A percentile compares a stretch with the other conserved stretches of the same genome.
Conservation (phyloP, 1,284 basidiomycete genomes). For the Bondarzewia mesenterica region DNA sequence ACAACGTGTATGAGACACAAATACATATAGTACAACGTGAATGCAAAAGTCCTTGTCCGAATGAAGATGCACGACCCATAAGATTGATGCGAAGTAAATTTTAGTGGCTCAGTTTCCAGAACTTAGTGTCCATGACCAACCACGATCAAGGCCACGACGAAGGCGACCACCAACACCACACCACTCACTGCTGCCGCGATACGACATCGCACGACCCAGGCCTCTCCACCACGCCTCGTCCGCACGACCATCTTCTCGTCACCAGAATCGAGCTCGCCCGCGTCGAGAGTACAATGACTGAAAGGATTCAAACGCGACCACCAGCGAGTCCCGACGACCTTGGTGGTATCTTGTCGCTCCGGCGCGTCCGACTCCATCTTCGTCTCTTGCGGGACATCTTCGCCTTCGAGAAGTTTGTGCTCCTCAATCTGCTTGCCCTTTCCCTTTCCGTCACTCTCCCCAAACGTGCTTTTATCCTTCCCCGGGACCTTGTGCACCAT, state of each 20-base stretch:
- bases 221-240: constrained; percentile 15
- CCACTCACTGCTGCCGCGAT: constrained; percentile 36
- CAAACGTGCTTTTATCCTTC: constrained; percentile 6
- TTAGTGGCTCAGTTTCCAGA: background rate
- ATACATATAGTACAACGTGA: background rate
- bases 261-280: background rate
- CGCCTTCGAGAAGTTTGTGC: no score
- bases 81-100: no score
- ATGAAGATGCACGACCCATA: background rate
- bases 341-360: no score
- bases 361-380: no score
- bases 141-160: constrained; percentile 32
- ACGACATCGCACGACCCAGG: constrained; percentile 39
- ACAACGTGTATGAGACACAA: background rate
- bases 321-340: no score
- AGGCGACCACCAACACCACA: constrained; percentile 26
- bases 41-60: background rate
- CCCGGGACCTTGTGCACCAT: background rate
- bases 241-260: constrained; percentile 12
- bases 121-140: constrained; percentile 8
- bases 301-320: no score
- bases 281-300: background rate
- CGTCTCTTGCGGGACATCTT: no score
- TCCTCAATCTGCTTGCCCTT: background rate
- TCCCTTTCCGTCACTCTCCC: background rate